These are phyloP conservation scores for Triticum monococcum DNA, from an alignment of 176 grass and related monocot species.

Conservation along the genomic window DNA sequence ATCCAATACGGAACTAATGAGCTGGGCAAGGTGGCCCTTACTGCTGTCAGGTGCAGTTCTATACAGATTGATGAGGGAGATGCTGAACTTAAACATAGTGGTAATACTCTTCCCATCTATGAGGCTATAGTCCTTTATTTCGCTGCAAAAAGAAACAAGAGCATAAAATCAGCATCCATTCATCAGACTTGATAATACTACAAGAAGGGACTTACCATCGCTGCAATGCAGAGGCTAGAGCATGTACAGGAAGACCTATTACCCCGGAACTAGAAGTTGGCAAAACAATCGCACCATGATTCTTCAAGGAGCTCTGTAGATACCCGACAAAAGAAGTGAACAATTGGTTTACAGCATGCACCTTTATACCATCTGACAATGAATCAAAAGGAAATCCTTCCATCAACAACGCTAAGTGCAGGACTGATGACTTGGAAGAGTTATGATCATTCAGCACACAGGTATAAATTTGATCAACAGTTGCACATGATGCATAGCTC, in stretches of 20 bases:
- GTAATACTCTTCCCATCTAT: conserved; percentile 53
- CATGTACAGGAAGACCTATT: conserved; percentile 71
- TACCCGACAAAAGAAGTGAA: conserved; percentile 56
- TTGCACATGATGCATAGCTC: conserved; percentile 58
- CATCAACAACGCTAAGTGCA: conserved; percentile 64
- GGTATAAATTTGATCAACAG: conserved; percentile 68
- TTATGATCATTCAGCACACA: conserved; percentile 44
- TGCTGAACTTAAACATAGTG: conserved; percentile 56
- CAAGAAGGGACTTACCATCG: conserved; percentile 51
- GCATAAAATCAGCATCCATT: conserved; percentile 25
- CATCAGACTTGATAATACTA: conserved; percentile 26
- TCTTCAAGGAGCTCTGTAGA: conserved; percentile 59
- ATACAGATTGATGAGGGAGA: conserved; percentile 64
- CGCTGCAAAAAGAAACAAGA: conserved; percentile 34
- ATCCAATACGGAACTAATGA: conserved; percentile 63
- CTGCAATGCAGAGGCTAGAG: conserved; percentile 73
- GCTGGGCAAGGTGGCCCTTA: conserved; percentile 51
- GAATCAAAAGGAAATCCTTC: conserved; percentile 87
- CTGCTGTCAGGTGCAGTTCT: conserved; percentile 39
- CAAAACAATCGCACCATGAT: conserved; percentile 34
- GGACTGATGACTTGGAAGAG: conserved; percentile 42
- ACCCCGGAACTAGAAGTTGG: conserved; percentile 25
- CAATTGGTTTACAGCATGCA: conserved; percentile 57
- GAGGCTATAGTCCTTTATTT: conserved; percentile 47
- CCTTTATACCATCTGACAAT: conserved; percentile 59